Percentiles rank a stretch among this genome's conserved stretches.
Conservation (phyloP, 2,329 filamentous ascomycete species). For the Fusarium sp. region DNA sequence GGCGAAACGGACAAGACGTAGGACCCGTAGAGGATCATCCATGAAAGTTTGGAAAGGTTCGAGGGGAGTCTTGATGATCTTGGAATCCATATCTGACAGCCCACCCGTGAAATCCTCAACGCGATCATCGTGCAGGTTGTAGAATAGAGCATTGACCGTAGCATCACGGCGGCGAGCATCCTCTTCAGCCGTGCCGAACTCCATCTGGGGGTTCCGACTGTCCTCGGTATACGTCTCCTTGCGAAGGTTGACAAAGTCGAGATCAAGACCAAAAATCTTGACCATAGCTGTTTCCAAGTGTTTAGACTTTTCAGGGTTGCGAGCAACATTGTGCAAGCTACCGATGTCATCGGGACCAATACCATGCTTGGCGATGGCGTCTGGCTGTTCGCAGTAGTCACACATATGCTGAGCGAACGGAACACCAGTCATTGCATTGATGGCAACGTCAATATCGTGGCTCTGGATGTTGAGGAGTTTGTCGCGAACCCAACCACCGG, state of each 20-base stretch:
- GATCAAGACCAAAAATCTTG: constrained; percentile 84
- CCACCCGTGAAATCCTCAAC: constrained; percentile 91
- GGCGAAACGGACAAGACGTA: constrained; percentile 90
- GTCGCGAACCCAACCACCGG: constrained; percentile 89
- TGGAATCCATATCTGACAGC: constrained; percentile 76
- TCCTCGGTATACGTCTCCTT: constrained; percentile 92
- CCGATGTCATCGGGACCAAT: constrained; percentile 71
- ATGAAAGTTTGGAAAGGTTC: constrained; percentile 92
- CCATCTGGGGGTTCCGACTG: constrained; percentile 89
- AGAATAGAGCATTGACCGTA: constrained; percentile 95
- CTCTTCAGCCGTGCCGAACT: constrained; percentile 91
- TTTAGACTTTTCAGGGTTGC: constrained; percentile 96
- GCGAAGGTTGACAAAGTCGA: constrained; percentile 93
- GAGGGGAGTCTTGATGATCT: constrained; percentile 85
- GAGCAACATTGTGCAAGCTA: constrained; percentile 86
- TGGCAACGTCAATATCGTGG: constrained; percentile 86
- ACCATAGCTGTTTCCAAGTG: constrained; percentile 93
- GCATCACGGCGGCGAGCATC: constrained; percentile 91
- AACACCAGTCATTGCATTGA: constrained; percentile 86
- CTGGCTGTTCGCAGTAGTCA: constrained; percentile 71
- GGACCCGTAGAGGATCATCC: constrained; percentile 89
- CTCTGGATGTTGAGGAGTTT: constrained; percentile 78
- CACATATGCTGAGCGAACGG: constrained; percentile 77
- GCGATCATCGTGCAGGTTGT: constrained; percentile 82
- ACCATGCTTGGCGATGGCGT: constrained; percentile 70